Conservation (phyloP, 257 asterid genomes). For the Fraxinus quadrangulata region DNA sequence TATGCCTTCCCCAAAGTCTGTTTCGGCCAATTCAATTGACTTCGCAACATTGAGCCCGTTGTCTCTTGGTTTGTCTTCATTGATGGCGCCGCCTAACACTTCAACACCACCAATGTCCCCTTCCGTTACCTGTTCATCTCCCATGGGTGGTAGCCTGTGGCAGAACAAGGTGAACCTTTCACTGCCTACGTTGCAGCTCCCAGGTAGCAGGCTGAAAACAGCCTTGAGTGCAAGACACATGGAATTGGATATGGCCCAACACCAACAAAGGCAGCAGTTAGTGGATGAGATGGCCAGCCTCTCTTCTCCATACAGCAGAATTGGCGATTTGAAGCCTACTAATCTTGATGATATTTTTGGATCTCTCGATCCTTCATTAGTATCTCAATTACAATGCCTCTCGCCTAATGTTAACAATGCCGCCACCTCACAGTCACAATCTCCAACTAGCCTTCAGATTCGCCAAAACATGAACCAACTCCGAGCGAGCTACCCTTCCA, state of each 20-base stretch:
- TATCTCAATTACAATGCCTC: constrained; percentile 56
- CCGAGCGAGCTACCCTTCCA: constrained; percentile 66
- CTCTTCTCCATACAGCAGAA: constrained; percentile 57
- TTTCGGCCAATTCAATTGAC: constrained; percentile 45
- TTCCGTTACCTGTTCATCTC: constrained; percentile 61
- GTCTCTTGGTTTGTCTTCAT: constrained; percentile 48
- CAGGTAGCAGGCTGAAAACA: constrained; percentile 76
- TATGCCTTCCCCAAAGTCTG: constrained; percentile 72
- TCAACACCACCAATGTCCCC: constrained; percentile 72
- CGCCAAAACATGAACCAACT: constrained; percentile 65
- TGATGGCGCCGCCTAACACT: constrained; percentile 34
- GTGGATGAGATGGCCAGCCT: constrained; percentile 68
- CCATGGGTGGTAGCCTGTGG: constrained; percentile 56
- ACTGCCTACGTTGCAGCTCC: constrained; percentile 72
- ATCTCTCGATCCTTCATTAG: constrained; percentile 60
- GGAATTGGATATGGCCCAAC: constrained; percentile 56
- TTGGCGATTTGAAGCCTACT: constrained; percentile 60
- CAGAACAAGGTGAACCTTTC: constrained; percentile 60
- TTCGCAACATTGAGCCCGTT: constrained; percentile 53
- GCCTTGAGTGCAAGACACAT: constrained; percentile 56
- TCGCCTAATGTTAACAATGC: constrained; percentile 45
- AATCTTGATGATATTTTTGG: constrained; percentile 76
- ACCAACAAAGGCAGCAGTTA: constrained; percentile 57
- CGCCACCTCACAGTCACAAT: constrained; percentile 43
- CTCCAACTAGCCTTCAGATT: constrained; percentile 62